phyloP scores from a whole-genome alignment of 2,329 filamentous ascomycete species.

The Venturiaceae sp. region DNA sequence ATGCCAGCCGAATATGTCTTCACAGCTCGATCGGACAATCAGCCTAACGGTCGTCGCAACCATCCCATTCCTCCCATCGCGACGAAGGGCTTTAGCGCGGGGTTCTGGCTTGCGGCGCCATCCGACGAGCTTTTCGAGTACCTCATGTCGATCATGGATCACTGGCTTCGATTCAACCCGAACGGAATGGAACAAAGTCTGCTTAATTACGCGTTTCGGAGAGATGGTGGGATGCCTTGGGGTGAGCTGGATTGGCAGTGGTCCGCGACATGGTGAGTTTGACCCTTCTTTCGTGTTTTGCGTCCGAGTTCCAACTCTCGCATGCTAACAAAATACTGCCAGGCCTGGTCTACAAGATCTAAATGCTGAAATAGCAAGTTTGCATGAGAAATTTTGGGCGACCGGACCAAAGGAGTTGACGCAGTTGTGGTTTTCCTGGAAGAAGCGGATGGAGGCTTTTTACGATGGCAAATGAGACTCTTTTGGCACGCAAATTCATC shows the following conservation, averaged over 20 bases:
- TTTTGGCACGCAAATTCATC: not conserved
- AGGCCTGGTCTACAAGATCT: conserved; percentile 3
- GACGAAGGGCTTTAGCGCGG: conserved; percentile 3
- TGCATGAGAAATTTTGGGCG: conserved; percentile 10
- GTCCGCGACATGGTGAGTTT: not conserved
- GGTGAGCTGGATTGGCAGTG: not conserved
- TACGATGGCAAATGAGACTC: not conserved
- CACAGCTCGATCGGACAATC: not conserved
- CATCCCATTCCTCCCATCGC: not conserved
- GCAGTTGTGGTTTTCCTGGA: not conserved
- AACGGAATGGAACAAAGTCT: conserved; percentile 7
- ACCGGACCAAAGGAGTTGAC: not conserved
- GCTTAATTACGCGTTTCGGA: conserved; percentile 9
- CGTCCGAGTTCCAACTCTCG: no score
- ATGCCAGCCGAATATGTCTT: not conserved
- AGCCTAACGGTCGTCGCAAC: not conserved
- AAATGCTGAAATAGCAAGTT: not conserved
- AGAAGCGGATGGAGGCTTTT: not conserved
- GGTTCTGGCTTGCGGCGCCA: conserved; percentile 7
- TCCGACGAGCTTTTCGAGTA: conserved; percentile 3
- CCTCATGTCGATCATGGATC: conserved; percentile 3
- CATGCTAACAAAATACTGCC: not conserved
- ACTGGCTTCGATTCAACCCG: conserved; percentile 2
- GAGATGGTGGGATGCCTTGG: conserved; percentile 9
- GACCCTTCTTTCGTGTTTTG: not conserved